Percentiles rank a stretch among this genome's conserved stretches.
Conservation (phyloP, 768 basidiomycete species). For the Tricholoma saponaceum region DNA sequence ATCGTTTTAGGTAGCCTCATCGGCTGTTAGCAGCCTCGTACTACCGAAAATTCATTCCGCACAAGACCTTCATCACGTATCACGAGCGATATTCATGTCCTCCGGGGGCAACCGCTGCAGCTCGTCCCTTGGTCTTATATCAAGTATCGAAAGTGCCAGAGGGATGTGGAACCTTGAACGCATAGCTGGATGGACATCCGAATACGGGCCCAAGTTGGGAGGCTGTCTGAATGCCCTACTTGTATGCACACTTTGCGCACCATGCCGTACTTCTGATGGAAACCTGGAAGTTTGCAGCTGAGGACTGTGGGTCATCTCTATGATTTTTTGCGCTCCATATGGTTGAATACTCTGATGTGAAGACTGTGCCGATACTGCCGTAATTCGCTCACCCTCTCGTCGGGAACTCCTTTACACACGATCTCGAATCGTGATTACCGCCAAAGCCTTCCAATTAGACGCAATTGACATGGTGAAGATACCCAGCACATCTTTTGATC, state of each 20-base stretch:
- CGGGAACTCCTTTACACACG: conserved; percentile 81
- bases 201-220: conserved; percentile 41
- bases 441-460: conserved; percentile 78
- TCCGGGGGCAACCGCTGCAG: conserved; percentile 22
- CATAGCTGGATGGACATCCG: conserved; percentile 69
- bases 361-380: conserved; percentile 90
- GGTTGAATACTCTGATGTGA: conserved; percentile 5
- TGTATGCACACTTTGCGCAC: conserved; percentile 34
- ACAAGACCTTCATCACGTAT: conserved; percentile 61
- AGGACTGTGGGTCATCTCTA: conserved; percentile 63
- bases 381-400: conserved; percentile 71
- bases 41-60: conserved; percentile 81
- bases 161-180: conserved; percentile 61
- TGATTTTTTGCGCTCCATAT: not conserved
- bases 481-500: not conserved
- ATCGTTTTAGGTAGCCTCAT: conserved; percentile 27
- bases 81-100: conserved; percentile 37
- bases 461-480: conserved; percentile 84
- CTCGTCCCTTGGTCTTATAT: conserved; percentile 53
- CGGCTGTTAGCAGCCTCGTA: conserved; percentile 59
- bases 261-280: not conserved
- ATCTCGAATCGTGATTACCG: conserved; percentile 74
- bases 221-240: conserved; percentile 61
- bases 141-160: conserved; percentile 83
- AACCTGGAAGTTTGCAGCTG: conserved; percentile 78